Conservation (phyloP, 108 stramenopile genomes). For the Aurantiochytrium sp. region DNA sequence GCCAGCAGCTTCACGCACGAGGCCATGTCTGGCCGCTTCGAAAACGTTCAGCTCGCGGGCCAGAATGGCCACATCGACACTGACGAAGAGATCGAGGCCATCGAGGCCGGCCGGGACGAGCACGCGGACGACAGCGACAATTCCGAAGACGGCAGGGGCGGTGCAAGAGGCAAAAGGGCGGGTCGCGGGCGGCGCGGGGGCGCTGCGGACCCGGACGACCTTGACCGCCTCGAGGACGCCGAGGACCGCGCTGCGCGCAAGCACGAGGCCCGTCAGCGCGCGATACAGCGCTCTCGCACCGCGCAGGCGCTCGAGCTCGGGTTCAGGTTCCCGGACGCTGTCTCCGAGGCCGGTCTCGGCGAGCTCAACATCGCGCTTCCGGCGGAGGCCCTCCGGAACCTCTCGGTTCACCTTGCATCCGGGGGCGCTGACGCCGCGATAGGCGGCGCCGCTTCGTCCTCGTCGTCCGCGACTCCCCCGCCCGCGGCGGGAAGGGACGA, state of each 20-base stretch:
- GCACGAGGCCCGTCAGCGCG: background rate
- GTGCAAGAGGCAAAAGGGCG: no score
- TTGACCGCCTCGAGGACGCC: background rate
- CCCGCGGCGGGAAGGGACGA: background rate
- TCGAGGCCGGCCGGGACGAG: background rate
- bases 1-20: slow-evolving; percentile 2
- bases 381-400: background rate
- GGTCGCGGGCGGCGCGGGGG: no score
- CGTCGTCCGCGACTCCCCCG: no score
- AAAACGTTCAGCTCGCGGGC: background rate
- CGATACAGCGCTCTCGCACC: background rate
- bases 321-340: background rate
- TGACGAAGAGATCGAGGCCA: background rate
- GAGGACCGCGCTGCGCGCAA: background rate
- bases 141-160: no score
- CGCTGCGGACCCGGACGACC: no score
- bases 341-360: background rate
- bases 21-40: background rate
- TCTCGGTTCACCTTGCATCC: background rate
- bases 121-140: no score
- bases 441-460: no score
- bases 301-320: background rate
- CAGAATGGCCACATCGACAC: background rate
- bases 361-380: background rate
- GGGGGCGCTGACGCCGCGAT: background rate